Conservation (phyloP, 108 stramenopile genomes). For the Ochromonas danica region DNA sequence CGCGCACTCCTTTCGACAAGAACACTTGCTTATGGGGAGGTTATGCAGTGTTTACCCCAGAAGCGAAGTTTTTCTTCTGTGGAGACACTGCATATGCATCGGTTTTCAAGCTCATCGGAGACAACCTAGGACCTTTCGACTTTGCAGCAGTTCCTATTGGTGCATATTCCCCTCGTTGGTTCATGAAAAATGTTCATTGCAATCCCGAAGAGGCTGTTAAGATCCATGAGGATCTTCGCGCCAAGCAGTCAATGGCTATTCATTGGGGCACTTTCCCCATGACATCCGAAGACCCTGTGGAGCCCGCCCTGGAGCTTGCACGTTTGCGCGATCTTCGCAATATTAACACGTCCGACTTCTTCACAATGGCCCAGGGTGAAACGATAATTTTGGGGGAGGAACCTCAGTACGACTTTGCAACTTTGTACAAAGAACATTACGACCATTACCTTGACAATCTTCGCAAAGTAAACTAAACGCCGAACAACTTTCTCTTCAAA, state of each 20-base stretch:
- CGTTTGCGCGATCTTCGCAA: background rate
- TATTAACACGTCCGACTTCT: background rate
- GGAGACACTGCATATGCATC: conserved; percentile 72
- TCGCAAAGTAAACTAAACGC: too few species aligned
- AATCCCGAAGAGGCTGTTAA: conserved; percentile 78
- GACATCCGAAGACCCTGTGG: conserved; percentile 61
- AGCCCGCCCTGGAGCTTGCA: conserved; percentile 28
- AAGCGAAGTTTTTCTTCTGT: conserved; percentile 68
- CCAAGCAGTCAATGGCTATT: conserved; percentile 69
- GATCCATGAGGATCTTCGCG: conserved; percentile 65
- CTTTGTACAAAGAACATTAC: background rate
- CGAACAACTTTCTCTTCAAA: too few species aligned
- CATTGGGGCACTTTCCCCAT: conserved; percentile 87
- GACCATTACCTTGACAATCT: too few species aligned
- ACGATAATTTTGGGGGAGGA: background rate
- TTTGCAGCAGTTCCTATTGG: conserved; percentile 85
- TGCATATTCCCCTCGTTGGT: conserved; percentile 80
- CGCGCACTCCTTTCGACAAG: conserved; percentile 77
- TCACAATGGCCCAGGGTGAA: conserved; percentile 31
- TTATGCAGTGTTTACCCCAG: conserved; percentile 58
- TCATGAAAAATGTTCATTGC: conserved; percentile 77
- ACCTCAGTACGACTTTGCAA: conserved; percentile 10
- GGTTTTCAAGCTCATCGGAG: conserved; percentile 71
- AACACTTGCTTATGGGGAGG: conserved; percentile 81
- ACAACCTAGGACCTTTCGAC: conserved; percentile 75